A percentile compares a stretch with the other conserved stretches of the same genome.
These are phyloP conservation scores for sorghum (Sorghum bicolor) DNA, from an alignment of 176 grass and related monocot genomes.

Conservation along the genomic window Sorghum_bicolor_NCBIv3 NC_012878.2:532501-533000, in stretches of 20 bases:
- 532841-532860: background rate
- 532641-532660: background rate
- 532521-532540: background rate
- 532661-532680: constrained; percentile 1
- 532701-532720: constrained; percentile 36
- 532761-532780: background rate
- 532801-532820: too few relatives aligned
- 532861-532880: background rate
- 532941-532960: background rate
- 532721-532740: background rate
- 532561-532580: background rate
- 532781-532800: background rate
- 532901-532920: background rate
- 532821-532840: background rate
- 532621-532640: constrained; percentile 1
- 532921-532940: background rate
- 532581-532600: background rate
- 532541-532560: background rate
- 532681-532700: constrained; percentile 31
- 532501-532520: background rate
- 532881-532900: background rate
- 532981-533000: background rate
- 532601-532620: constrained; percentile 22
- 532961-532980: background rate
- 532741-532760: background rate